phyloP scores from a whole-genome alignment of 1,284 basidiomycete species.

The Sanghuangporus weigelae region DNA sequence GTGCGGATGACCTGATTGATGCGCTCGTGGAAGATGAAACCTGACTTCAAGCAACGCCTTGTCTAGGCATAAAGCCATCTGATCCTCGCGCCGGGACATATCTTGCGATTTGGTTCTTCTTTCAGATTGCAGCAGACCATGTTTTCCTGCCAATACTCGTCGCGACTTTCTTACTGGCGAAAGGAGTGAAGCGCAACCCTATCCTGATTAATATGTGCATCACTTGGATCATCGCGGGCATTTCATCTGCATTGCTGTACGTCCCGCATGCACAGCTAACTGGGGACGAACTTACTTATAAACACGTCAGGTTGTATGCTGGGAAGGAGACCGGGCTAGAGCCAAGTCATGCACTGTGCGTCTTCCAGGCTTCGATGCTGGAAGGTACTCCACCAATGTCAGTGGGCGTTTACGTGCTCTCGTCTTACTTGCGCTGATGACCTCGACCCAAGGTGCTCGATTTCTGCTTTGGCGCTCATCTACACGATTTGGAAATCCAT shows the following conservation, averaged over 20 bases:
- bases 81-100: conserved; percentile 2
- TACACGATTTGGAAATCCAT: conserved; percentile 28
- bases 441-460: conserved; percentile 31
- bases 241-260: conserved; percentile 14
- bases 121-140: conserved; percentile 45
- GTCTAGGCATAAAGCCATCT: conserved; percentile 7
- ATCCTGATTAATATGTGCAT: conserved; percentile 17
- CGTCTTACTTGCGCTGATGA: background rate
- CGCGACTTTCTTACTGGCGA: conserved; percentile 39
- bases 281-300: background rate
- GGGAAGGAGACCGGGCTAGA: conserved; percentile 35
- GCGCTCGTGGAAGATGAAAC: background rate
- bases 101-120: conserved; percentile 34
- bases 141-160: conserved; percentile 44
- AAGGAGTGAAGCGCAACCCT: conserved; percentile 30
- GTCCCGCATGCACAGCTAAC: background rate
- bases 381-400: conserved; percentile 43
- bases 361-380: conserved; percentile 39
- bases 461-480: conserved; percentile 33
- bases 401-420: background rate
- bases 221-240: conserved; percentile 13
- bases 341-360: conserved; percentile 36
- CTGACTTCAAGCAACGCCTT: too few species aligned
- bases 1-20: background rate
- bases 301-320: conserved; percentile 32